Evolutionary conservation across 2,329 filamentous ascomycete genomes (phyloP).

Genomic region (Talaromyces funiculosus): DNA sequence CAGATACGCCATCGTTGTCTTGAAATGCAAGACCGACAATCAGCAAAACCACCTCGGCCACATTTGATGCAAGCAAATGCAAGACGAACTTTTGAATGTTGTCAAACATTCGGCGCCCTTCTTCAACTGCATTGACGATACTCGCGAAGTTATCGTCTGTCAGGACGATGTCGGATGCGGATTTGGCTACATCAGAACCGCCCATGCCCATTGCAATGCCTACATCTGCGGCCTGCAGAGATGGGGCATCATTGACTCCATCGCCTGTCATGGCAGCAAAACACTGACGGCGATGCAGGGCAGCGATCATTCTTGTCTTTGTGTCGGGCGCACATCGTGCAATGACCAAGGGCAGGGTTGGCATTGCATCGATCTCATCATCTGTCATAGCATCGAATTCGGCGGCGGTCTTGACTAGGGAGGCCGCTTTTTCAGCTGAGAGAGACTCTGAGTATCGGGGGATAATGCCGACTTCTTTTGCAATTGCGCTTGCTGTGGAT

Average conservation of each 20-base stretch:
- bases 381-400: slow-evolving; percentile 52
- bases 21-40: slow-evolving; percentile 77
- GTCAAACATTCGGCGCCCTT: slow-evolving; percentile 79
- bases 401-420: slow-evolving; percentile 51
- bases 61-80: slow-evolving; percentile 72
- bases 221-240: slow-evolving; percentile 73
- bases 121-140: slow-evolving; percentile 75
- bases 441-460: slow-evolving; percentile 42
- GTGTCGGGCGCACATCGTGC: slow-evolving; percentile 79
- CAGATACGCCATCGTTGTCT: slow-evolving; percentile 63
- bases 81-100: slow-evolving; percentile 86
- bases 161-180: slow-evolving; percentile 56
- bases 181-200: slow-evolving; percentile 80
- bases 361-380: slow-evolving; percentile 57
- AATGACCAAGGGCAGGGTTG: slow-evolving; percentile 72
- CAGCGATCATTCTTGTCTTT: slow-evolving; percentile 87
- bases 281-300: slow-evolving; percentile 67
- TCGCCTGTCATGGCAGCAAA: slow-evolving; percentile 88
- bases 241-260: slow-evolving; percentile 81
- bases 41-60: slow-evolving; percentile 75
- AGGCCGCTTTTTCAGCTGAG: slow-evolving; percentile 41
- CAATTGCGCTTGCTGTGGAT: slow-evolving; percentile 53
- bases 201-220: slow-evolving; percentile 85
- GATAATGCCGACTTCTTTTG: slow-evolving; percentile 53
- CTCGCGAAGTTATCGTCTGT: slow-evolving; percentile 85